A percentile compares a stretch with the other conserved stretches of the same genome.
phyloP scores from a whole-genome alignment of 176 grass and related monocot genomes.

The Zizania latifolia region DNA sequence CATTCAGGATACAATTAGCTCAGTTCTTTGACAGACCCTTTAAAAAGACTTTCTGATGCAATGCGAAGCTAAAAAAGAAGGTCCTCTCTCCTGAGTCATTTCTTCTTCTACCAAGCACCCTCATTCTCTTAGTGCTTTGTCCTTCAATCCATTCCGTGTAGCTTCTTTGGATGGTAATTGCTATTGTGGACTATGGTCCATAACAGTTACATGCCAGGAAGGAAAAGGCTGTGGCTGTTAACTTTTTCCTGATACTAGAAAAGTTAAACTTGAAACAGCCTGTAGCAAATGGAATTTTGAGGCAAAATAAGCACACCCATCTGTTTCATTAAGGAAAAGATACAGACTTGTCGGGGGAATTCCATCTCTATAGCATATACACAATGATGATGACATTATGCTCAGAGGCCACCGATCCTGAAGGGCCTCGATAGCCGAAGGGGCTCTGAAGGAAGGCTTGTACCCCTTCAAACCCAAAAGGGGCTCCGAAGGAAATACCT shows the following conservation, averaged over 20 bases:
- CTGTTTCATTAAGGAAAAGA: neutral
- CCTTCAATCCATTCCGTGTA: neutral
- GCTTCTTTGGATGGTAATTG: neutral
- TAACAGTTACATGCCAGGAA: neutral
- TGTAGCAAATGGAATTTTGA: neutral
- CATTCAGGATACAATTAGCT: neutral
- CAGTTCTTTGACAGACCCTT: neutral
- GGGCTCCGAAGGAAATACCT: too few relatives aligned
- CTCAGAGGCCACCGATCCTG: too few relatives aligned
- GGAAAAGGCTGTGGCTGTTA: neutral
- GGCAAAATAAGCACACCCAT: neutral
- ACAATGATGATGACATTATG: too few relatives aligned
- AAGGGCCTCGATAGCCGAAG: too few relatives aligned
- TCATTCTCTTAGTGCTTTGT: neutral
- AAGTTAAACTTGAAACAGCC: neutral
- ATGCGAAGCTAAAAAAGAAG: neutral
- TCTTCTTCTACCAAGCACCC: neutral
- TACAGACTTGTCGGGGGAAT: too few relatives aligned
- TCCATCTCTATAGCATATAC: too few relatives aligned
- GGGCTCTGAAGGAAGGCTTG: too few relatives aligned
- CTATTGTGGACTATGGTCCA: neutral
- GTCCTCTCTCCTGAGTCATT: neutral
- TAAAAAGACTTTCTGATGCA: neutral
- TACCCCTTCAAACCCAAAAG: too few relatives aligned
- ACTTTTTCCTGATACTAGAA: neutral